Evolutionary conservation across 345 rosid genomes (phyloP).

Genomic region (Lepidium africanum): DNA sequence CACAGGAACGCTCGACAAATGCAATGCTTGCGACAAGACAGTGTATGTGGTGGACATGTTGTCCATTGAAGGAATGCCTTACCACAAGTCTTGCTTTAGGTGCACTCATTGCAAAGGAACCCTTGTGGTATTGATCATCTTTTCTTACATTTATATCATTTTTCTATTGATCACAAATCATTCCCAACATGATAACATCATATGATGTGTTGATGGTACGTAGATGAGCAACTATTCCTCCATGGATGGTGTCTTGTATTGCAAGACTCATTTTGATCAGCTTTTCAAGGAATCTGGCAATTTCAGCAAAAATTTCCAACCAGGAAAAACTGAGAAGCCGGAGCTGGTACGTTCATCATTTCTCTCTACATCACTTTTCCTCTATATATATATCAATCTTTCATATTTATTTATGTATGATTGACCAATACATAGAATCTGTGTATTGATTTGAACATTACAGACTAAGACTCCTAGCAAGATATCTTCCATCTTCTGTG

Average conservation of each 20-base stretch:
- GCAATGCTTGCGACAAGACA: conserved; percentile 87
- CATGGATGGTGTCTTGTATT: conserved; percentile 96
- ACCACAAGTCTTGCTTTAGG: conserved; percentile 80
- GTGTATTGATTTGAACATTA: not conserved
- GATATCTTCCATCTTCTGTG: conserved; percentile 74
- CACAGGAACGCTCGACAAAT: conserved; percentile 88
- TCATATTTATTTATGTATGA: not conserved
- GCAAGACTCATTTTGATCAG: conserved; percentile 97
- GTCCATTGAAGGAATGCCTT: conserved; percentile 81
- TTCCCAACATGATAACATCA: not conserved
- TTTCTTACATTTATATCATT: not conserved
- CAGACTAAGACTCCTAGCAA: conserved; percentile 80
- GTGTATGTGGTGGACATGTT: conserved; percentile 82
- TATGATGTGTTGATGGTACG: not conserved
- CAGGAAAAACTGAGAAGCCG: conserved; percentile 50
- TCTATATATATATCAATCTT: not conserved
- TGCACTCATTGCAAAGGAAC: conserved; percentile 96
- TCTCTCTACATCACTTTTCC: not conserved
- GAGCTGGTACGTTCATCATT: conserved; percentile 46
- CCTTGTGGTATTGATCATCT: conserved; percentile 37
- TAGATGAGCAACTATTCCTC: conserved; percentile 99
- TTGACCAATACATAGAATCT: not conserved
- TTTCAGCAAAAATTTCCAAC: conserved; percentile 90
- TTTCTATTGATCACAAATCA: not conserved
- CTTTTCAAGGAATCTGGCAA: conserved; percentile 98